These are phyloP conservation scores for Russula lepida DNA, from an alignment of 768 basidiomycete genomes.

Conservation along the genomic window DNA sequence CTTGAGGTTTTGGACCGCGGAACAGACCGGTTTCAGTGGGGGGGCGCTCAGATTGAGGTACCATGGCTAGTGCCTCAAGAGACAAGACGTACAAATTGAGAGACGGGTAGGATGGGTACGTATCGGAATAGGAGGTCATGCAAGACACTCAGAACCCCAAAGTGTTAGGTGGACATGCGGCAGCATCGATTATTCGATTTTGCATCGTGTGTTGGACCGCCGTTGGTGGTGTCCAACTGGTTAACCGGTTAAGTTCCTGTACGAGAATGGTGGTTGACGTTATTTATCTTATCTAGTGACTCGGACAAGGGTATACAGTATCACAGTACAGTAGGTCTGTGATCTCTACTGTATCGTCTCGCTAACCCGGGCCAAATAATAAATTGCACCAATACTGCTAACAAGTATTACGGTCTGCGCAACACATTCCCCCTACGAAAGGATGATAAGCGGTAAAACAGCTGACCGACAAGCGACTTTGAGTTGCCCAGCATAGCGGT, in stretches of 20 bases:
- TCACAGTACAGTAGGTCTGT: neutral
- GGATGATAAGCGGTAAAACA: neutral
- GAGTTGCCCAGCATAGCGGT: no score
- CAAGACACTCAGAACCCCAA: neutral
- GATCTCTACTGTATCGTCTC: no score
- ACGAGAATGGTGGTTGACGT: neutral
- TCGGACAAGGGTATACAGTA: neutral
- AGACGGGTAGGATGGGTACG: neutral
- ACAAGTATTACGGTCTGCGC: neutral
- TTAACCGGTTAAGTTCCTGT: neutral
- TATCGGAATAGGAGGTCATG: neutral
- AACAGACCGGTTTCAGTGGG: neutral
- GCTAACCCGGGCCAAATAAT: neutral
- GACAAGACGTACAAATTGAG: slow-evolving; percentile 4
- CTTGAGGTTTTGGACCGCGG: slow-evolving; percentile 2
- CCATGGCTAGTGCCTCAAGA: neutral
- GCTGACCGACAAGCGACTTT: neutral
- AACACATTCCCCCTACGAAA: neutral
- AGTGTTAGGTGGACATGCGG: neutral
- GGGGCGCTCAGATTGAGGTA: neutral
- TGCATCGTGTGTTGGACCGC: neutral
- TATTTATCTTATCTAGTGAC: neutral
- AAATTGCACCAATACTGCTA: neutral
- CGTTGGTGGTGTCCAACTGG: neutral
- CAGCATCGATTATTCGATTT: no score